Evolutionary conservation across 495 filamentous ascomycete species (phyloP), one percentile per base, ranked within the genome.

Genomic region (Thozetella sp.): DNA sequence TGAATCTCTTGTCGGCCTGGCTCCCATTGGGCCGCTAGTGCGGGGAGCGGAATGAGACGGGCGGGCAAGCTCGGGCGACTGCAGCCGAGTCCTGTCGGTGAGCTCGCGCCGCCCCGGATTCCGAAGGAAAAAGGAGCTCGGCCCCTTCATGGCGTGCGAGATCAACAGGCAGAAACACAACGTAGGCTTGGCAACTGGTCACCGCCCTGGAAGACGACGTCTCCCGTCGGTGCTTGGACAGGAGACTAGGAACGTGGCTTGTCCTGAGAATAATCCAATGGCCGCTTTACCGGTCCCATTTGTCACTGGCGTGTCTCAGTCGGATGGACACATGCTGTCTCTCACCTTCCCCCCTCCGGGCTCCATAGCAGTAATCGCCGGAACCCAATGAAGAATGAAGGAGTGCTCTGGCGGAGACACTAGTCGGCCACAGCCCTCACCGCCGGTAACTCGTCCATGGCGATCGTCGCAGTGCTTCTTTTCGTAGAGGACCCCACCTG

Each of bases 251-350:
- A n/a, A n/a, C 30, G 43, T 48, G 43, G 43, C 43, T 48, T 48
- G n/a, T 48, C 10, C 43, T 19, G n/a, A 48, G 43, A 48, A 48
- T n/a, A 20, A n/a, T 48, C n/a, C 10, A 48, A 48, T 13, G 43
- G 43, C 43, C 43, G 43, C 43, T 48, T 48, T 48, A 48, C 43
- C 3, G n/a, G 43, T 9, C 43, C n/a, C 43, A 48, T n/a, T 48
- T 37, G 10, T 48, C 43, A 48, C 43, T 20, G 43, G 43, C 15
- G 6, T 48, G 43, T 48, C 43, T 48, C 43, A 48, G 43, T n/a
- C n/a, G 43, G 43, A 20, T 6, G 30, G 6, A 37, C 43, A 48
- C 20, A 19, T 48, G 6, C 43, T 13, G n/a, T 48, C 43, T n/a
- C 9, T 48, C 43, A 20, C 4, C 9, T 48, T 37, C 30, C 30